Evolutionary conservation across 371 early-diverging fungal genomes (phyloP).

Genomic region (Entomophthora muscae): DNA sequence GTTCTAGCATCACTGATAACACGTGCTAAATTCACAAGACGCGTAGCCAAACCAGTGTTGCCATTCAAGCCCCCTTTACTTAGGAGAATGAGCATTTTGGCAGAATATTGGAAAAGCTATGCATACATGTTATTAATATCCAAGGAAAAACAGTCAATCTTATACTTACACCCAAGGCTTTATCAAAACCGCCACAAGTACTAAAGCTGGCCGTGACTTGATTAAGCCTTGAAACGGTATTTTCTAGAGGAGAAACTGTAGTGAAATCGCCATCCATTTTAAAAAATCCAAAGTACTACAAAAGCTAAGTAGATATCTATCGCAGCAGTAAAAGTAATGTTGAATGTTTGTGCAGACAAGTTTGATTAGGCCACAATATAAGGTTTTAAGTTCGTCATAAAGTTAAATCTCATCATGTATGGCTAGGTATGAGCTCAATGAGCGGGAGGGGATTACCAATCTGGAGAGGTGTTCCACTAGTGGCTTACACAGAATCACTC

Average conservation of each 20-base stretch:
- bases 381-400: too few relatives aligned
- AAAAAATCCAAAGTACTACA: too few relatives aligned
- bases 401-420: too few relatives aligned
- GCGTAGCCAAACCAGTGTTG: not conserved
- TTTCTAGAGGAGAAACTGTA: not conserved
- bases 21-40: not conserved
- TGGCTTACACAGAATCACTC: too few relatives aligned
- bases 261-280: not conserved
- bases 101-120: not conserved
- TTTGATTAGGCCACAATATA: too few relatives aligned
- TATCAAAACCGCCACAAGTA: conserved; percentile 5
- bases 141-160: too few relatives aligned
- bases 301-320: too few relatives aligned
- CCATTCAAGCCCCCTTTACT: not conserved
- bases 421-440: too few relatives aligned
- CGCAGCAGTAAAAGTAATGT: too few relatives aligned
- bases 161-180: conserved; percentile 8
- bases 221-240: not conserved
- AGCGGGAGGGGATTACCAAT: too few relatives aligned
- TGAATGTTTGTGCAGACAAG: too few relatives aligned
- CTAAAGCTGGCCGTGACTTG: not conserved
- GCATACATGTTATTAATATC: not conserved
- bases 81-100: not conserved
- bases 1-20: not conserved
- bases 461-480: too few relatives aligned